A percentile compares a stretch with the other conserved stretches of the same genome.
phyloP scores from a whole-genome alignment of 2,329 filamentous ascomycete genomes.

The Colletotrichum eremochloae region DNA sequence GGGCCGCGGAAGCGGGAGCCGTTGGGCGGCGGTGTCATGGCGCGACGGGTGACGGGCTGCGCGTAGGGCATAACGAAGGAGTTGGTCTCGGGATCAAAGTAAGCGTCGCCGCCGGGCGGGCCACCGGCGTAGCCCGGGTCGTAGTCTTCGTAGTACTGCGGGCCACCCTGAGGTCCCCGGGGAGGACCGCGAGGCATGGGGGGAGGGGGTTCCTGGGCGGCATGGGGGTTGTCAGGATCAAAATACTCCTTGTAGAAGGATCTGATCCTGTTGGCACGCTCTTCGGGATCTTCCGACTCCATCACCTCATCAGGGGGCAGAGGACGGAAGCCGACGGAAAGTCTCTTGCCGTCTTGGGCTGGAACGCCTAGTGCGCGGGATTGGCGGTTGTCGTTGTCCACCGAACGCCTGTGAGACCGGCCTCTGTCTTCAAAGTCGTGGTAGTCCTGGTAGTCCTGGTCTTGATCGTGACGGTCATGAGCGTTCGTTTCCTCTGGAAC shows the following conservation, averaged over 20 bases:
- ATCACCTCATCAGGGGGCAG: conserved; percentile 86
- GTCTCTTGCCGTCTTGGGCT: conserved; percentile 65
- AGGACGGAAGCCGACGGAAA: conserved; percentile 83
- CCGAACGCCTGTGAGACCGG: conserved; percentile 49
- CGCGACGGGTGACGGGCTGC: conserved; percentile 86
- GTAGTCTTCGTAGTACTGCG: conserved; percentile 81
- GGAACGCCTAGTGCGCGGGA: conserved; percentile 65
- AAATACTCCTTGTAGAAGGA: conserved; percentile 99
- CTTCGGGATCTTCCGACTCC: conserved; percentile 89
- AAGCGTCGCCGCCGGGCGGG: conserved; percentile 61
- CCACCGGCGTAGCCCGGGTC: conserved; percentile 74
- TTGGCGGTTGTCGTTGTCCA: conserved; percentile 47
- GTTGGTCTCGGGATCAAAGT: conserved; percentile 76
- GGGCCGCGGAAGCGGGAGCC: conserved; percentile 60
- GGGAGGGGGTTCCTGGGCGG: conserved; percentile 15
- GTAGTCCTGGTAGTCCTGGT: conserved; percentile 43
- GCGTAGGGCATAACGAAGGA: conserved; percentile 86
- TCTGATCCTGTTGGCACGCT: conserved; percentile 93
- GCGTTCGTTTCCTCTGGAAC: conserved; percentile 40
- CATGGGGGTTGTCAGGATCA: conserved; percentile 75
- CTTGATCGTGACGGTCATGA: conserved; percentile 45
- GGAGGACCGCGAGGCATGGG: conserved; percentile 31
- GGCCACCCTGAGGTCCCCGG: conserved; percentile 42
- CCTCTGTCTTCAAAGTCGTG: conserved; percentile 52
- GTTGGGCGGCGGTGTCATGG: conserved; percentile 92